Evolutionary conservation across 345 rosid species (phyloP), one percentile per base, ranked within the genome.

Genomic region (Syzygium jambos): DNA sequence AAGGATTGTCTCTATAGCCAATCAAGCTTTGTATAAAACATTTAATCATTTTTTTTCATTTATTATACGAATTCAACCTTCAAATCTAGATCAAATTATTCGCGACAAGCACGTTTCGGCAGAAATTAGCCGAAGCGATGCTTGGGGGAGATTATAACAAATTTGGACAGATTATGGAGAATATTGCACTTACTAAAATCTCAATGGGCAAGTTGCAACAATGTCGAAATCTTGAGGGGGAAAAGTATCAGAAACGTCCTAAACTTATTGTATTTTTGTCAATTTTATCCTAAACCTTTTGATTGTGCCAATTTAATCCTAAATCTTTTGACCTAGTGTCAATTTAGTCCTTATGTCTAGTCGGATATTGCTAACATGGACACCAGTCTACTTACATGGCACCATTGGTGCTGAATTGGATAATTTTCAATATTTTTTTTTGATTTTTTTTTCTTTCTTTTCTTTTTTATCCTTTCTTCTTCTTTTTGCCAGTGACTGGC

Each of bases 11-110:
- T 1, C 0, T 11, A n/a, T 61, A 61, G 9, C 17, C 78, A 63
- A 14, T 63, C 0, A 29, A 0, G 77, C 1, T 61, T 6, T 7
- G 41, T 41, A 61, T 27, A n/a, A 1, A 13, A 61, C 4, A 2
- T 27, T 12, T 12, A 29, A 63, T n/a, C 0, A 34, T 34, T 34
- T 34, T 59, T 15, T 63, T 7, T 7, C 1, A 16, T 65, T 65
- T 7, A 16, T 16, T 65, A 4, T 3, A 16, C 19, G 11, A 65
- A 1, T 30, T 65, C 0, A 1, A 65, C 43, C 78, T 16, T 65
- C 11, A 29, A 65, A 0, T 65, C 10, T 65, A 30, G 43, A 65
- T 65, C 23, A 30, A 0, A 65, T 65, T 15, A 65, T 65, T 21
- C 22, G 78, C 6, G 6, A 65, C 78, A 15, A 30, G 43, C 43